Base-by-base conservation (phyloP, 2,329 filamentous ascomycete species). In the Ophiocordyceps camponoti-rufipedis region DNA sequence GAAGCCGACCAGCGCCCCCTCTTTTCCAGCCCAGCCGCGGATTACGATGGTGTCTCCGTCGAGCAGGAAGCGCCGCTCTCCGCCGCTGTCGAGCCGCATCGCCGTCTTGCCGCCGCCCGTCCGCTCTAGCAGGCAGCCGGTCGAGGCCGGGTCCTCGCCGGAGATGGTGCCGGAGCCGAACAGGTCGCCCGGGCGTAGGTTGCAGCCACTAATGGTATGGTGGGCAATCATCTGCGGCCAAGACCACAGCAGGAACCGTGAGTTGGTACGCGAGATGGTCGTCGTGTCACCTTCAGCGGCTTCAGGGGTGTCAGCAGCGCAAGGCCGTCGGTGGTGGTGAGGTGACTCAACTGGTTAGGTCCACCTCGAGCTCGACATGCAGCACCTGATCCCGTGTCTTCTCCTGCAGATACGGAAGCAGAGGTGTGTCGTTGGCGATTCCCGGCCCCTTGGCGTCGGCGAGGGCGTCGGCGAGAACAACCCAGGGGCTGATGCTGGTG, bases 201-300 rank as follows among this genome's bases (percentile, higher is more conserved):
- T 78, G 59, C 85, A 91, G 7, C 85, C 85, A 0, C 78, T 82
- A 47, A 85, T 72, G 2, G 81, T 80, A 59, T 91, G 85, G 60
- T 91, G 85, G 0, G 85, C 74, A 31, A 91, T 66, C 83, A 91
- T 88, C 57, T 91, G 85, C 0, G 82, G 73, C 65, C 86, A 91
- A 0, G 83, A 88, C 71, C 78, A 91, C 1, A 89, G 69, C 1
- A 91, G 67, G 43, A 68, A 60, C 13, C 53, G 58, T 1, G 61
- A 58, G 41, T 55, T 63, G 5, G 62, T 62, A 40, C 53, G 54
- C 12, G 52, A 55, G 8, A 66, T 52, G 10, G 56, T 54, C 1
- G 53, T 58, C 33, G 54, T 60, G 28, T 55, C 49, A 2, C 59
- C 61, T 6, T 49, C 48, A 19, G 56, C 48, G 3, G 60, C 59